Base-by-base conservation (phyloP, 495 filamentous ascomycete genomes). In the Staphylotrichum longicolle region DNA sequence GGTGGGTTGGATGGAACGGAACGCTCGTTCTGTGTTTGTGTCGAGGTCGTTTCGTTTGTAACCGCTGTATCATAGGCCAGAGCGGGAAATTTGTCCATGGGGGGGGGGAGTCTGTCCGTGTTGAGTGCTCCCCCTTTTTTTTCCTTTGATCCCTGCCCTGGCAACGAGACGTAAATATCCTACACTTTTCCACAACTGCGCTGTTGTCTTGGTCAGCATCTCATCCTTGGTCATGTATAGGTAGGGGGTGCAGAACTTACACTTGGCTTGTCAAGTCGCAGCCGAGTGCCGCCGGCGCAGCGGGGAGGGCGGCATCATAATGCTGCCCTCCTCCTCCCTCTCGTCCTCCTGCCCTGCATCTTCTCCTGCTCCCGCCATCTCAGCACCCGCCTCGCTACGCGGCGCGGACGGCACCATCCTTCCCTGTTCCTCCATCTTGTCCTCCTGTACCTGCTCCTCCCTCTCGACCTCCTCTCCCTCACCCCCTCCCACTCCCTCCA, bases 41-140 rank as follows among this genome's bases (percentile, higher is more conserved):
- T 51, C 39, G 58, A 37, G 39, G 49, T 58, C 56, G 47, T 65
- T 68, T 61, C 56, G 53, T 64, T 42, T 60, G 58, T 60, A 47
- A 45, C 27, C 46, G 47, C 47, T 66, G 66, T 68, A 68, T 58
- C 63, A 64, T 68, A 64, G 14, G 58, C 58, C 58, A 30, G 56
- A 14, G 45, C 14, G 45, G 14, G 45, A 7, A 47, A 47, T 20
- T 27, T 27, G 20, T 27, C 20, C 20, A 27, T 27, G 20, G 20
- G 20, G 20, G 20, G 20, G 20, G 20, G 20, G 20, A 27, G 20
- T 27, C 20, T 27, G 20, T 27, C 20, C 20, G 20, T 27, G 20
- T 27, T 27, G 20, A 27, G 20, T 1, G 42, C 11, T 44, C 8
- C 10, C 41, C 54, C 4, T 7, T n/a, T 9, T 9, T 11, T 33